Base-by-base conservation (phyloP, 2,329 filamentous ascomycete species). In the Aphanocladium album region DNA sequence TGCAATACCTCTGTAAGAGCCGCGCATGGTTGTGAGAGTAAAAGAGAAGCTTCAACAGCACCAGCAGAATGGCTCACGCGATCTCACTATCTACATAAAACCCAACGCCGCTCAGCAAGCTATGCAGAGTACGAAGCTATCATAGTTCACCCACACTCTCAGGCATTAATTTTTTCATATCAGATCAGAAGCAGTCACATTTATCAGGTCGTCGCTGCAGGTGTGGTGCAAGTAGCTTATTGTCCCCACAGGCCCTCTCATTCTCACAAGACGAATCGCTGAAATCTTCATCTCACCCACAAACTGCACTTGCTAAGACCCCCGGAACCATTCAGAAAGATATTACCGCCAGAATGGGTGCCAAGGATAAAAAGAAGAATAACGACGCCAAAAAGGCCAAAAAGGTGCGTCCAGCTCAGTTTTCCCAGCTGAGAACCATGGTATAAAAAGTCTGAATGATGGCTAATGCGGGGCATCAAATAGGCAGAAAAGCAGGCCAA, bases 401-500 rank as follows among this genome's bases (percentile, higher is more conserved):
- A 69, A 74, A 79, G 68, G 80, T 79, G 63, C 51, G 64, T 62
- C 21, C 11, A 2, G 8, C n/a, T 17, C 27, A 23, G 19, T 30
- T 37, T 8, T 39, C 5, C 17, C n/a, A 30, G 35, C 16, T 37
- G 23, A 50, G 14, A 14, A 5, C 21, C 16, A 4, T 11, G 19
- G 30, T 17, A 53, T 37, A 9, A 25, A 37, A 27, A 46, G 25
- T 51, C 8, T 39, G 39, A 45, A 57, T 49, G 46, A 62, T 41
- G 52, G 39, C 56, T 59, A 59, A 52, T 51, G 49, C 52, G 39
- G 59, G 47, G 52, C 63, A 60, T 19, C 58, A 17, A 37, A 37
- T 54, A 79, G 71, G 83, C 83, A 27, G 84, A 87, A 68, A 88
- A 88, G 74, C 86, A 86, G 67, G 79, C 81, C 65, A 96, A 96